phyloP scores from a whole-genome alignment of 2,329 filamentous ascomycete species.

The Alternaria ethzedia region DNA sequence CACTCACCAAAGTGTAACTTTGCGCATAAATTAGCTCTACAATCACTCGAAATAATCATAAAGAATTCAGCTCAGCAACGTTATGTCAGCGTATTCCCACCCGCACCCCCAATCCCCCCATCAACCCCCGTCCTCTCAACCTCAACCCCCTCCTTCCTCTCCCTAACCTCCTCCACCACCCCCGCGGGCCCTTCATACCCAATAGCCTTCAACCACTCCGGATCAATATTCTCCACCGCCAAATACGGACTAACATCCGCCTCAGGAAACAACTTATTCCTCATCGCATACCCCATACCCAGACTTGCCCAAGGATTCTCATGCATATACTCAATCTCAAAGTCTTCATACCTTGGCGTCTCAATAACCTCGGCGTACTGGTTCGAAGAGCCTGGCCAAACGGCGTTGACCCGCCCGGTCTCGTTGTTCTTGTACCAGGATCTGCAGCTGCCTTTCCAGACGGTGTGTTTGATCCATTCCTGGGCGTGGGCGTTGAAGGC shows the following conservation, averaged over 20 bases:
- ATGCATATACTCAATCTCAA: slow-evolving; percentile 49
- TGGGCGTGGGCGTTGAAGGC: slow-evolving; percentile 54
- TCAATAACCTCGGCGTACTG: slow-evolving; percentile 55
- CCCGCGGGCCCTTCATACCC: slow-evolving; percentile 23
- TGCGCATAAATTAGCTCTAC: no score
- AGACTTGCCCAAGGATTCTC: slow-evolving; percentile 53
- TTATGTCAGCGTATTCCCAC: background rate
- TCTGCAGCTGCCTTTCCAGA: slow-evolving; percentile 56
- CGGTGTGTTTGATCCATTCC: slow-evolving; percentile 58
- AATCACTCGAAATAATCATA: no score
- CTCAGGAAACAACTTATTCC: slow-evolving; percentile 26
- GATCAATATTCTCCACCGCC: slow-evolving; percentile 50
- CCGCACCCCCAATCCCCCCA: background rate
- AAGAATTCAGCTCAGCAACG: no score
- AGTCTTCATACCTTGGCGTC: slow-evolving; percentile 53
- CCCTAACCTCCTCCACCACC: slow-evolving; percentile 20
- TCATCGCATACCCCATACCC: slow-evolving; percentile 50
- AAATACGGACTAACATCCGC: slow-evolving; percentile 50
- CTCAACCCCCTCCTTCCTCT: slow-evolving; percentile 10
- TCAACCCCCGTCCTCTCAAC: slow-evolving; percentile 6
- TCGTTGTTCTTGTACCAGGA: slow-evolving; percentile 56
- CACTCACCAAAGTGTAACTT: no score
- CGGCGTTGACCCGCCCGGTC: slow-evolving; percentile 46
- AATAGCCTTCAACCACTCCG: slow-evolving; percentile 49
- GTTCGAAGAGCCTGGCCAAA: slow-evolving; percentile 60